Conservation (phyloP, 257 asterid genomes). For the Ballota nigra region DNA sequence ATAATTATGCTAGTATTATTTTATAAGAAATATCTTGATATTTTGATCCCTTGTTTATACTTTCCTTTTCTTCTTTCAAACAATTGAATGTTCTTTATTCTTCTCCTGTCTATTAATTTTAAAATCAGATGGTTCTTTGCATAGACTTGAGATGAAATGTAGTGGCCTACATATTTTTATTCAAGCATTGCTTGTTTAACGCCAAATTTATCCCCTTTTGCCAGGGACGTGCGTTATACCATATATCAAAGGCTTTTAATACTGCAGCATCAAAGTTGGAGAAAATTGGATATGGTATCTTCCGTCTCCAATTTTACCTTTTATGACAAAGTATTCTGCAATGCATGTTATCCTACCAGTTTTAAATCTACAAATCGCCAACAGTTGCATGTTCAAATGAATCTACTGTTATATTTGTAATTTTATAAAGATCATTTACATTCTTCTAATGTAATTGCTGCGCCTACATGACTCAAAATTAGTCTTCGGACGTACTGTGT, state of each 20-base stretch:
- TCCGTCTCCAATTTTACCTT: conserved; percentile 9
- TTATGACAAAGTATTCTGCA: background rate
- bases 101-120: background rate
- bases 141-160: conserved; percentile 1
- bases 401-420: background rate
- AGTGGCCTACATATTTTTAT: background rate
- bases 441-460: background rate
- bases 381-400: conserved; percentile 4
- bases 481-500: too few species aligned
- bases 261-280: conserved; percentile 87
- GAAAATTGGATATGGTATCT: conserved; percentile 86
- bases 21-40: background rate
- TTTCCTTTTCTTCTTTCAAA: background rate
- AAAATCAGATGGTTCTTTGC: background rate
- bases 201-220: conserved; percentile 27
- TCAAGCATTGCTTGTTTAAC: conserved; percentile 1
- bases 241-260: conserved; percentile 85
- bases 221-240: conserved; percentile 87
- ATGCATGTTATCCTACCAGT: conserved; percentile 4
- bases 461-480: background rate
- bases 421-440: background rate
- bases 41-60: background rate
- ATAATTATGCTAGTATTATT: background rate
- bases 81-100: background rate
- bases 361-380: background rate